Percentiles rank a stretch among this genome's conserved stretches.
These are phyloP conservation scores for Cladorrhinum sp. DNA, from an alignment of 2,329 filamentous ascomycete genomes.

Conservation along the genomic window DNA sequence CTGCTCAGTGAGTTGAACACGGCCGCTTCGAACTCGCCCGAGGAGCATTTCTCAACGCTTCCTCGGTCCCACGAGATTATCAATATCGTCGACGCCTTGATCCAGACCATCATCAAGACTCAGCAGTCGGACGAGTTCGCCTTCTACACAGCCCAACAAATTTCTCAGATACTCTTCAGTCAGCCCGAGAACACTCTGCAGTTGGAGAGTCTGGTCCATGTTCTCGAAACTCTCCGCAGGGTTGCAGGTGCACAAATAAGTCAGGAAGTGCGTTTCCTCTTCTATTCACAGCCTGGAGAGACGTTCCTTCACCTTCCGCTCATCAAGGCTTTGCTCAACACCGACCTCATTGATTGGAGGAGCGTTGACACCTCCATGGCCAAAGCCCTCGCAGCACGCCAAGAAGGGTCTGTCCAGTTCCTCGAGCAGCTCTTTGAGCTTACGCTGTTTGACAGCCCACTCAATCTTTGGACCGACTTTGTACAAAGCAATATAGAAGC, in stretches of 20 bases:
- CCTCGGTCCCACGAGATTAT: conserved; percentile 57
- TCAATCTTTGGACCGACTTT: conserved; percentile 81
- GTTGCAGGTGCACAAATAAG: conserved; percentile 54
- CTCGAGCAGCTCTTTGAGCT: conserved; percentile 77
- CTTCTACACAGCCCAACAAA: conserved; percentile 57
- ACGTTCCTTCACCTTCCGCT: conserved; percentile 57
- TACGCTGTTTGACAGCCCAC: conserved; percentile 73
- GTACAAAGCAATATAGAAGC: conserved; percentile 77
- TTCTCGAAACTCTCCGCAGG: conserved; percentile 58
- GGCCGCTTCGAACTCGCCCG: conserved; percentile 49
- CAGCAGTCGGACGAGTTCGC: conserved; percentile 61
- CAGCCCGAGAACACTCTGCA: conserved; percentile 53
- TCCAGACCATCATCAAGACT: conserved; percentile 60
- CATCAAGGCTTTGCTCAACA: conserved; percentile 52
- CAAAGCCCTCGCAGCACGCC: conserved; percentile 67
- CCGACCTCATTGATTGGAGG: conserved; percentile 60
- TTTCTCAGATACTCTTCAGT: conserved; percentile 55
- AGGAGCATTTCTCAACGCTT: conserved; percentile 59
- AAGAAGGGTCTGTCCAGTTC: conserved; percentile 71
- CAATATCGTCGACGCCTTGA: conserved; percentile 61
- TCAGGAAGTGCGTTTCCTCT: conserved; percentile 53
- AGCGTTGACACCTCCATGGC: conserved; percentile 70
- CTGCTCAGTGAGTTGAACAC: conserved; percentile 56
- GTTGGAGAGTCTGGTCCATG: conserved; percentile 60
- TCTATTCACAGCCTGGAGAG: conserved; percentile 55